Percentiles rank a stretch among this genome's conserved stretches.
These are phyloP conservation scores for Phytomonas francai DNA, from an alignment of 208 protist genomes.

Conservation along the genomic window DNA sequence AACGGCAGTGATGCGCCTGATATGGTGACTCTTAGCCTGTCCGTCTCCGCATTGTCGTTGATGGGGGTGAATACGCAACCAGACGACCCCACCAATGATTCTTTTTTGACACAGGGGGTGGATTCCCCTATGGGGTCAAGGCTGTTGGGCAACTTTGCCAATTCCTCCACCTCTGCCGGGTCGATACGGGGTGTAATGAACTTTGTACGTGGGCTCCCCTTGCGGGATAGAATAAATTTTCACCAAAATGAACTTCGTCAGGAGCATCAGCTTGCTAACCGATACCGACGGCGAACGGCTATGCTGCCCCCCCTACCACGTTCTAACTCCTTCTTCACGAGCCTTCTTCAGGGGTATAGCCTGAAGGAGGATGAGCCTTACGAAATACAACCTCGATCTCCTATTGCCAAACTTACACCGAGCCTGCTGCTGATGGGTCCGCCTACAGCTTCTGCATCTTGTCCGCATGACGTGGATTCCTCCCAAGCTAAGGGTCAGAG, in stretches of 20 bases:
- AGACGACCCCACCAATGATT: neutral
- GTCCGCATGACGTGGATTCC: neutral
- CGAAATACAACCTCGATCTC: neutral
- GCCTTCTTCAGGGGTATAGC: neutral
- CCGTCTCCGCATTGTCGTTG: neutral
- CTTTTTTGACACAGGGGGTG: neutral
- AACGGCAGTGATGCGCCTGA: neutral
- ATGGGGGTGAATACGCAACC: neutral
- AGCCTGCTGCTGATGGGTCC: neutral
- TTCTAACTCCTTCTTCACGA: constrained; percentile 1
- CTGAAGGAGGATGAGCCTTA: neutral
- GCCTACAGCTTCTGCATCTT: neutral
- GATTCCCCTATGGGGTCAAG: neutral
- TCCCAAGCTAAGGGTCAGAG: neutral
- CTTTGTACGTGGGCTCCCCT: constrained; percentile 11
- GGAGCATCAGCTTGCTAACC: constrained; percentile 44
- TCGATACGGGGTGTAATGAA: constrained; percentile 1
- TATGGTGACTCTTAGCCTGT: neutral
- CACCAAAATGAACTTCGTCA: constrained; percentile 44
- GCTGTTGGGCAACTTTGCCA: neutral
- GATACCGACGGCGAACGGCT: constrained; percentile 31
- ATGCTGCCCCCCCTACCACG: constrained; percentile 27
- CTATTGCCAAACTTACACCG: neutral
- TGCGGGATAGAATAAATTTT: constrained; percentile 35
- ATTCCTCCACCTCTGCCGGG: neutral